Base-by-base conservation (phyloP, 495 filamentous ascomycete genomes). In the Astrothelium subdiscretum region DNA sequence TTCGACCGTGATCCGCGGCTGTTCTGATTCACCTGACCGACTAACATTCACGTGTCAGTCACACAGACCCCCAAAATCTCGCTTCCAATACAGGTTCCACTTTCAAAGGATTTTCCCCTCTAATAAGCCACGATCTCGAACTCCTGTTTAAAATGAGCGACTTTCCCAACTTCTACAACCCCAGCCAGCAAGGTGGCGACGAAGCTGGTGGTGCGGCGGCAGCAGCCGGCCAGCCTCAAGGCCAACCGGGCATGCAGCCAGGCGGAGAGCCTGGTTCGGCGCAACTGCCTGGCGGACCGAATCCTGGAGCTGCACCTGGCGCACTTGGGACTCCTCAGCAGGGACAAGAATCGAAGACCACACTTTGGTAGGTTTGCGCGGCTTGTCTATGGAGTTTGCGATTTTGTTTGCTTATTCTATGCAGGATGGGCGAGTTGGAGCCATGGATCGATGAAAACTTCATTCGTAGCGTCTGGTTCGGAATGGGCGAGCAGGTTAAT, bases 361-460 rank as follows among this genome's bases (percentile, higher is more conserved):
- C 88, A 31, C 82, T 92, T 65, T 92, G 88, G 88, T 90, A 80
- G 66, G 86, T 77, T 63, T 29, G 22, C 31, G 63, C 40, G 67
- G 51, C 42, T 2, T 48, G 24, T 24, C 18, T 5, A 38, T n/a
- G 64, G 20, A 11, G 13, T 31, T 10, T 13, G 24, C 2, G 35
- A 31, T 32, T 60, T 60, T 43, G 32, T 40, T 32, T 24, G 32
- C 58, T 44, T 22, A 58, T 51, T 40, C 18, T 62, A 15, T 58
- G 26, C 66, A 91, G 92, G 94, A 99, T 99, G 94, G 94, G 94
- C 63, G 94, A 99, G 72, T 87, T 99, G 69, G 94, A 97, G 74
- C 90, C 90, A 2, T 99, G 94, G 94, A 97, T 99, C 74, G 94
- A 99, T 73, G 94, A 99, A 77, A 95, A 89, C 73, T 99, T 97